Base-by-base conservation (phyloP, 2,329 filamentous ascomycete species). In the Xylaria sp. region DNA sequence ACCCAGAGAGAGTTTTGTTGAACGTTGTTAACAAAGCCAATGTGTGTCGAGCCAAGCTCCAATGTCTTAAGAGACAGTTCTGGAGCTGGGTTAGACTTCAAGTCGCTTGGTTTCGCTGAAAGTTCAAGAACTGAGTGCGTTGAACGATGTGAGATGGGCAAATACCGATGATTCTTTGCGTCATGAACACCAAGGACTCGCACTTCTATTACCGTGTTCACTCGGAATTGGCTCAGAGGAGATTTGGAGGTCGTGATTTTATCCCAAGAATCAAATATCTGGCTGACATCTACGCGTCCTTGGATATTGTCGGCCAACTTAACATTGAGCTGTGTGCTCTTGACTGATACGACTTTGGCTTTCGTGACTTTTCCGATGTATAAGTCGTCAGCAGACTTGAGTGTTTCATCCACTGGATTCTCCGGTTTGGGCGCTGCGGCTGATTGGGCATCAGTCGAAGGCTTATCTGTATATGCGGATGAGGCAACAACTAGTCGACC, bases 1-100 rank as follows among this genome's bases (percentile, higher is more conserved):
- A 97, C 91, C 95, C 96, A 98, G 26, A 97, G 85, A 76, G 88
- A 92, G 72, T 93, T 90, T 33, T 92, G 87, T 26, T 88, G 88
- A 69, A 95, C 85, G 77, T 97, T 98, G 84, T 98, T 99, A 77
- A 99, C 89, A 77, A 95, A 98, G 0, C 92, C 94, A 59, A 97
- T 80, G 80, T 92, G 89, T 2, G 86, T 88, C 20, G 91, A 90
- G 20, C 92, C 94, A 59, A 88, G 83, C 74, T 91, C 85, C 70
- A 99, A 82, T 68, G 92, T 88, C 31, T 93, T 89, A 38, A 97
- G 83, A 7, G 89, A 89, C 54, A 97, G 83, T 0, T 90, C 82
- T 40, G 82, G 75, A 0, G 80, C 74, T 6, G 78, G 71, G 11
- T 80, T 79, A 23, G 77, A 78, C 62, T 89, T 85, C 48, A 90